Evolutionary conservation across 176 grass and related monocot species (phyloP).

Genomic region (Areca catechu): DNA sequence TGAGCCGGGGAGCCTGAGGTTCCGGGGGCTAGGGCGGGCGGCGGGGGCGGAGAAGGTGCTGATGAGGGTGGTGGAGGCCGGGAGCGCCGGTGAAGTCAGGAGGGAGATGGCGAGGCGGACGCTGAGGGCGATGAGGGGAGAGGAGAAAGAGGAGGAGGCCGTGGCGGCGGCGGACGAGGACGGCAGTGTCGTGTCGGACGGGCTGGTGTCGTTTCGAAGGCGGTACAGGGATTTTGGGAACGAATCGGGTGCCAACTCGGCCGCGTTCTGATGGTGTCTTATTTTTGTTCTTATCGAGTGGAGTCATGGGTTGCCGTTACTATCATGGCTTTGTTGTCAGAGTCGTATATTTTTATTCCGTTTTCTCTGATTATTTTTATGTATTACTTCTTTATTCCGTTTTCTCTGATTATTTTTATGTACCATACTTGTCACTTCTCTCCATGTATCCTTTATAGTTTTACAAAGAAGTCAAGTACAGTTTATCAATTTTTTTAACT

Average conservation of each 20-base stretch:
- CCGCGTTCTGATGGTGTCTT: constrained; percentile 1
- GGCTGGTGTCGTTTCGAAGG: constrained; percentile 39
- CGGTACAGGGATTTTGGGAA: constrained; percentile 20
- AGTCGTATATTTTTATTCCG: too few relatives aligned
- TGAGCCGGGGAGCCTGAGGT: constrained; percentile 70
- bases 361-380: too few relatives aligned
- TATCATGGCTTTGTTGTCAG: too few relatives aligned
- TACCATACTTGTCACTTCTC: too few relatives aligned
- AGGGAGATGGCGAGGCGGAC: constrained; percentile 57
- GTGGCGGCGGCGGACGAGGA: constrained; percentile 23
- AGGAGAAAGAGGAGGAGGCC: constrained; percentile 29
- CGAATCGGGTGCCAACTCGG: neutral
- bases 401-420: too few relatives aligned
- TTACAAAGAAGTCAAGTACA: too few relatives aligned
- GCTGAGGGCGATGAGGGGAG: constrained; percentile 55
- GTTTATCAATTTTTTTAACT: too few relatives aligned
- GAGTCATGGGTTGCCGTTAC: too few relatives aligned
- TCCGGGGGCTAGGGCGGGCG: constrained; percentile 61
- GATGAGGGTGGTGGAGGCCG: constrained; percentile 32
- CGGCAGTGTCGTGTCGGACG: constrained; percentile 46
- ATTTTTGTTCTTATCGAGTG: too few relatives aligned
- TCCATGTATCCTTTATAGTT: too few relatives aligned
- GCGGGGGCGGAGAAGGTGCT: constrained; percentile 50
- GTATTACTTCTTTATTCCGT: too few relatives aligned
- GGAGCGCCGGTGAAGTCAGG: constrained; percentile 23